Evolutionary conservation across 208 protist genomes (phyloP).

Genomic region (Kentomonas sorsogonicus): DNA sequence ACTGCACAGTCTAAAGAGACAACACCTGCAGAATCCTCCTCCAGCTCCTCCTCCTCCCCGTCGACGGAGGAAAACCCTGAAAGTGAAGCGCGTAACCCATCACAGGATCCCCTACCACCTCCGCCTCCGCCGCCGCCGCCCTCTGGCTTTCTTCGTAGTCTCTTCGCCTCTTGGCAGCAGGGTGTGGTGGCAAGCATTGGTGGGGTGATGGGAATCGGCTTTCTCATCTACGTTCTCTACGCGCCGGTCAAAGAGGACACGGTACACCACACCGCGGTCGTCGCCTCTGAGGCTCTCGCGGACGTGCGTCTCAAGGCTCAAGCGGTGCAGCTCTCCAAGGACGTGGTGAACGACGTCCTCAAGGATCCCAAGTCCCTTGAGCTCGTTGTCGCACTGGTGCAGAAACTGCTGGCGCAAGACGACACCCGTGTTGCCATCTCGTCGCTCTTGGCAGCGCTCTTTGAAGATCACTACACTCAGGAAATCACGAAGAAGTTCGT

Average conservation of each 20-base stretch:
- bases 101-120: no score
- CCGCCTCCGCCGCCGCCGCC: no score
- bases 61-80: not conserved
- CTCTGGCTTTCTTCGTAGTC: conserved; percentile 21
- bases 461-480: conserved; percentile 89
- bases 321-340: conserved; percentile 77
- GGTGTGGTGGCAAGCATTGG: conserved; percentile 82
- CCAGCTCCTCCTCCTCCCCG: no score
- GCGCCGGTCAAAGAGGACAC: conserved; percentile 83
- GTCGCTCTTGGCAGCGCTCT: conserved; percentile 73
- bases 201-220: conserved; percentile 78
- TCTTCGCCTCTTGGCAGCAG: conserved; percentile 84
- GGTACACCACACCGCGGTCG: conserved; percentile 83
- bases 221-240: conserved; percentile 76
- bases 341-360: conserved; percentile 70
- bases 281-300: conserved; percentile 76
- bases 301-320: conserved; percentile 55
- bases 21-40: no score
- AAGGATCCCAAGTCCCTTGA: conserved; percentile 62
- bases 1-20: no score
- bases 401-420: conserved; percentile 54
- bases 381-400: conserved; percentile 55
- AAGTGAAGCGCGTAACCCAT: not conserved
- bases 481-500: conserved; percentile 91
- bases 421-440: conserved; percentile 79